Evolutionary conservation across 2,329 filamentous ascomycete genomes (phyloP).

Genomic region (Proliferodiscus dingleyae): DNA sequence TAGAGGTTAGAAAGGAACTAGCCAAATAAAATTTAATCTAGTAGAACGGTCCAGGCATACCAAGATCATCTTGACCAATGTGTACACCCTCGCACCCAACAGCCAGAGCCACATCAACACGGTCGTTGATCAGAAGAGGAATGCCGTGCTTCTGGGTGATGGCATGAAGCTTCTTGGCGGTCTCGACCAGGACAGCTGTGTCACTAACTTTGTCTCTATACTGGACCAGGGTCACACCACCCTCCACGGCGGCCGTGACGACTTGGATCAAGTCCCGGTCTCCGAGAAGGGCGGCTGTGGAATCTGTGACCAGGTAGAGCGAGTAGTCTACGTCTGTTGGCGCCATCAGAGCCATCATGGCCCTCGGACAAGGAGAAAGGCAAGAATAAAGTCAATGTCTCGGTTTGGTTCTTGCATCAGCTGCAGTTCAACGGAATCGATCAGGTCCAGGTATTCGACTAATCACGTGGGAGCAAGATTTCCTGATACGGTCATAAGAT

Average conservation of each 20-base stretch:
- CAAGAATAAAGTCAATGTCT: too few relatives aligned
- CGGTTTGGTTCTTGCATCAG: too few relatives aligned
- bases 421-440: too few relatives aligned
- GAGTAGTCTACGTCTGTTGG: slow-evolving; percentile 62
- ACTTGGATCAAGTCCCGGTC: slow-evolving; percentile 64
- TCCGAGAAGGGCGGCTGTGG: slow-evolving; percentile 78
- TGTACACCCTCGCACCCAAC: slow-evolving; percentile 89
- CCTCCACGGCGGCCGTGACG: slow-evolving; percentile 69
- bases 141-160: slow-evolving; percentile 64
- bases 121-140: slow-evolving; percentile 88
- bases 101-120: slow-evolving; percentile 81
- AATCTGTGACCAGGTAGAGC: slow-evolving; percentile 89
- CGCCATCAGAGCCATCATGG: slow-evolving; percentile 11
- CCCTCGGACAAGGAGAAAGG: too few relatives aligned
- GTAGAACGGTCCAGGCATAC: slow-evolving; percentile 49
- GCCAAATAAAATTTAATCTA: slow-evolving; percentile 2
- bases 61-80: slow-evolving; percentile 90
- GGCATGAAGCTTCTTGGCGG: slow-evolving; percentile 64
- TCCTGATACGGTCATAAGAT: neutral
- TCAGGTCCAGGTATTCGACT: neutral
- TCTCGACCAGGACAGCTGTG: slow-evolving; percentile 65
- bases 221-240: slow-evolving; percentile 82
- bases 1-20: slow-evolving; percentile 11
- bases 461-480: neutral
- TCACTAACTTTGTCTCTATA: slow-evolving; percentile 84